Base-by-base conservation (phyloP, 2,329 filamentous ascomycete species). In the Arthrinium phaeospermum region DNA sequence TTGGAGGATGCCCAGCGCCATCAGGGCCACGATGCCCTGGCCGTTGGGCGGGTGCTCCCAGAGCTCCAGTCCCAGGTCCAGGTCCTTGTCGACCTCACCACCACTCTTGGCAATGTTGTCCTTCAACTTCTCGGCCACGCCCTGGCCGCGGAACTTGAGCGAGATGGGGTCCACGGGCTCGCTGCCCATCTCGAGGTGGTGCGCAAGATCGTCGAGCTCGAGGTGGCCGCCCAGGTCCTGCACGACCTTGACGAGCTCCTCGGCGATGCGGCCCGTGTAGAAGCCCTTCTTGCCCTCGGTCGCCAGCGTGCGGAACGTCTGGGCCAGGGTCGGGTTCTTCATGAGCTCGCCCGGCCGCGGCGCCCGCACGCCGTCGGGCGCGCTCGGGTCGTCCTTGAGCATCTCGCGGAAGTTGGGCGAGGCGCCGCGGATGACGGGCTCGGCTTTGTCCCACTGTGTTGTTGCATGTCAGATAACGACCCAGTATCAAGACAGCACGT, bases 31-130 rank as follows among this genome's bases (percentile, higher is more conserved):
- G 75, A 98, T 95, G 1, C 96, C 96, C 83, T 98, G 96, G 0
- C 96, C 95, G 78, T 98, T 98, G 12, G 96, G 96, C 47, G 96
- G 95, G 80, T 98, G 96, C 80, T 99, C 96, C 96, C 96, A 98
- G 0, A 99, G 85, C 79, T 97, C 91, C 57, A 98, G 88, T 13
- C 91, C 91, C 16, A 85, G 82, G 69, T 86, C 84, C 34, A 81
- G 77, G 72, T 80, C 77, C 12, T 79, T 72, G 49, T 82, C 79
- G 49, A 86, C 81, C 12, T 85, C 83, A 70, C 83, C 71, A 12
- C 79, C 72, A n/a, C 67, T 46, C 24, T 72, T 73, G 19, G 14
- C 8, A 10, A 64, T 24, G 57, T 64, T 37, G 30, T 76, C 75
- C 67, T 75, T 72, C 44, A 77, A 72, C 24, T 70, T 71, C 12